These are phyloP conservation scores for Aspergillus hiratsukae DNA, from an alignment of 2,329 filamentous ascomycete species.

Conservation along the genomic window DNA sequence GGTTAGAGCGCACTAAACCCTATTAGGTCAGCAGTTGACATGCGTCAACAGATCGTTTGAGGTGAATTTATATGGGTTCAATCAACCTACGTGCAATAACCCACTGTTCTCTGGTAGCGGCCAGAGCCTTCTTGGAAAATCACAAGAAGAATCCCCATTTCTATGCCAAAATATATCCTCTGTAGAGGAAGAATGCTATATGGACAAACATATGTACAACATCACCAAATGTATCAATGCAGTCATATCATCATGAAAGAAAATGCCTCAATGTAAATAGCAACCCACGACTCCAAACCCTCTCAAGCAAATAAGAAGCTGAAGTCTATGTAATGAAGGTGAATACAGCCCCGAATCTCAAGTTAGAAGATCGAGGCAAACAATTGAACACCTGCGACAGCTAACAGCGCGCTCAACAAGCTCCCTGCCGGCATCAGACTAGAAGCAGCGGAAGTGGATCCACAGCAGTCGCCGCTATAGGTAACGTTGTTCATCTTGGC, in stretches of 20 bases:
- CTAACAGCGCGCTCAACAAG: conserved; percentile 17
- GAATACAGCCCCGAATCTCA: conserved; percentile 10
- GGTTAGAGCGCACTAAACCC: neutral
- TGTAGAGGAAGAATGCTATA: neutral
- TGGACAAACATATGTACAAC: neutral
- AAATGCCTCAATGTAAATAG: neutral
- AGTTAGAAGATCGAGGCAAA: conserved; percentile 20
- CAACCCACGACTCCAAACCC: neutral
- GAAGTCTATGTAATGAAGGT: neutral
- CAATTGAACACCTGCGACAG: conserved; percentile 22
- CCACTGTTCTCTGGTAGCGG: too few relatives aligned
- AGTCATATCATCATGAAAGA: neutral
- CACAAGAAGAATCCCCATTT: neutral
- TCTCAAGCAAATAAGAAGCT: neutral
- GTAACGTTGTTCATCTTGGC: conserved; percentile 68
- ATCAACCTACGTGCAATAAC: too few relatives aligned
- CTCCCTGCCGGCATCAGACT: conserved; percentile 15
- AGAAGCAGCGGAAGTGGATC: conserved; percentile 23
- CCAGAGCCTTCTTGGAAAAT: neutral
- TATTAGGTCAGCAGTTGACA: neutral
- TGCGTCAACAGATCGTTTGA: neutral
- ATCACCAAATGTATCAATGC: neutral
- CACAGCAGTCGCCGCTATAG: conserved; percentile 50
- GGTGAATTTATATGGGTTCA: neutral
- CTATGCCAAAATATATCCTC: neutral